Evolutionary conservation across 768 basidiomycete species (phyloP).

Genomic region (Sarcodon sp.): DNA sequence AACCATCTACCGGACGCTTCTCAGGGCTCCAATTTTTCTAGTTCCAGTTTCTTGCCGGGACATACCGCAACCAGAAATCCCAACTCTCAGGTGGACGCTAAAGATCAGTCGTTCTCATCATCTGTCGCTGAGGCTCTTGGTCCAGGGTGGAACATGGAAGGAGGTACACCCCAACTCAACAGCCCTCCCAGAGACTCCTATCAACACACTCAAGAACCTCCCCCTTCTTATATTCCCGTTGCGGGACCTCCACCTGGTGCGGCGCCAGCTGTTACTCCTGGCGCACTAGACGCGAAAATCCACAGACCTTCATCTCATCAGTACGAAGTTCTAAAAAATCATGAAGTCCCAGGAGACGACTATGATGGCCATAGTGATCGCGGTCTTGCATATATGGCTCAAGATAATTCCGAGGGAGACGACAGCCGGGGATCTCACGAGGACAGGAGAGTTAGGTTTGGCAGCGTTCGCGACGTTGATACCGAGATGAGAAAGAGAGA

Average conservation of each 20-base stretch:
- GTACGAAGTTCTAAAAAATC: not conserved
- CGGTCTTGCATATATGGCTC: constrained; percentile 16
- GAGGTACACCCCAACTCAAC: not conserved
- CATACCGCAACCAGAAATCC: constrained; percentile 1
- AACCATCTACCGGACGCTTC: constrained; percentile 9
- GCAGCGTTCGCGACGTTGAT: constrained; percentile 25
- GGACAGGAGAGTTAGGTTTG: constrained; percentile 31
- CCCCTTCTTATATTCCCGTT: not conserved
- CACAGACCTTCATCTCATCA: too few species aligned
- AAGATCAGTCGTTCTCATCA: constrained; percentile 20
- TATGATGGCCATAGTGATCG: not conserved
- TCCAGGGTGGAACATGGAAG: constrained; percentile 4
- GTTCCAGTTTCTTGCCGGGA: constrained; percentile 5
- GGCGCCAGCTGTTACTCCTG: not conserved
- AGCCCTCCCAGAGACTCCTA: not conserved
- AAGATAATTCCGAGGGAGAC: not conserved
- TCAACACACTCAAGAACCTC: too few species aligned
- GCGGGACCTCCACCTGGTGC: constrained; percentile 2
- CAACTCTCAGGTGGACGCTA: constrained; percentile 1
- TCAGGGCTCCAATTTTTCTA: constrained; percentile 6
- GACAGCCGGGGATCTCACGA: constrained; percentile 2
- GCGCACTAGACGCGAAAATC: not conserved
- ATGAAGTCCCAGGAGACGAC: constrained; percentile 1
- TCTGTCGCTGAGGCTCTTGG: constrained; percentile 25
- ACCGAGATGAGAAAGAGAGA: constrained; percentile 19